These are phyloP conservation scores for Tilletia walkeri DNA, from an alignment of 1,284 basidiomycete species.

Conservation along the genomic window DNA sequence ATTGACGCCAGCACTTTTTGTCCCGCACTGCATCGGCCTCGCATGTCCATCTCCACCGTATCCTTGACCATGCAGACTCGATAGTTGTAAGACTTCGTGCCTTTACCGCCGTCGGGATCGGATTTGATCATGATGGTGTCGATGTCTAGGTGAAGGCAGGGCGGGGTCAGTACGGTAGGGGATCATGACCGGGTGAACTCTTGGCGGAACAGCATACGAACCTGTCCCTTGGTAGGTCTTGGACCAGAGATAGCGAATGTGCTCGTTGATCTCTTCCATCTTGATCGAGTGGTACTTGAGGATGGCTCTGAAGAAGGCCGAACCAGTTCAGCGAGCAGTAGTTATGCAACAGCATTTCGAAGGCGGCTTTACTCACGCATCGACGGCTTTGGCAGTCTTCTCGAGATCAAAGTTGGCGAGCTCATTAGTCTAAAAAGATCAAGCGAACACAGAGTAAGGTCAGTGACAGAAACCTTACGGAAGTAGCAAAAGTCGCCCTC, in stretches of 20 bases:
- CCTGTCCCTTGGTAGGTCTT: constrained; percentile 95
- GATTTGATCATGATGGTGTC: constrained; percentile 95
- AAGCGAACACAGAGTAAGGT: background rate
- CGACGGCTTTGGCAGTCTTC: constrained; percentile 94
- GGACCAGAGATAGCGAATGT: constrained; percentile 73
- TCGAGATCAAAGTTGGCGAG: constrained; percentile 64
- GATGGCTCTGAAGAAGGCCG: constrained; percentile 66
- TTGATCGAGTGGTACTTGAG: constrained; percentile 98
- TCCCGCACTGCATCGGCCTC: constrained; percentile 93
- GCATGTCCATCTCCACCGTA: constrained; percentile 99
- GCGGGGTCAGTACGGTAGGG: background rate
- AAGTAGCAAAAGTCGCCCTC: background rate
- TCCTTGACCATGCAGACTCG: constrained; percentile 95
- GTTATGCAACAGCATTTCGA: background rate
- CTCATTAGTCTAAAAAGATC: constrained; percentile 24
- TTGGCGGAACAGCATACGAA: constrained; percentile 49
- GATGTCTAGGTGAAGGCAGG: constrained; percentile 68
- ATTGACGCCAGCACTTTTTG: constrained; percentile 99
- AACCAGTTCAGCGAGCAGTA: constrained; percentile 48
- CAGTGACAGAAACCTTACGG: background rate
- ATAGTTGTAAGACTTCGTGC: constrained; percentile 85
- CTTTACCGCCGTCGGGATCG: constrained; percentile 71
- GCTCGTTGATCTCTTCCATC: constrained; percentile 99
- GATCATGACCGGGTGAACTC: background rate
- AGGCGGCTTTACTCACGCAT: constrained; percentile 43